Percentiles rank a stretch among this genome's conserved stretches.
Conservation (phyloP, 371 early-diverging fungal genomes). For the Lichtheimia ramosa region DNA sequence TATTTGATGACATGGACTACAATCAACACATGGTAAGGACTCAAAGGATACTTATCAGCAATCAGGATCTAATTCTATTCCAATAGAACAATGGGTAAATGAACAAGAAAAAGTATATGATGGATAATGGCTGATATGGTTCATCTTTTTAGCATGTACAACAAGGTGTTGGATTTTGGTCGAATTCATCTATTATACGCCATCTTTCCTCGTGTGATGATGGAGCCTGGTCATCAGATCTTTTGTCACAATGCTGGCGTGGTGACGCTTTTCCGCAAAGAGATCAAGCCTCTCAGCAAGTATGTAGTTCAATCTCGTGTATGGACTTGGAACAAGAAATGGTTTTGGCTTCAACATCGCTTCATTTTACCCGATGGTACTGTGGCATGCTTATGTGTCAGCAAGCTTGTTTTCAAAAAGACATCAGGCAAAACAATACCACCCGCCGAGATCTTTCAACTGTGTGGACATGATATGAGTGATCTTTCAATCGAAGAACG, state of each 20-base stretch:
- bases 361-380: conserved; percentile 18
- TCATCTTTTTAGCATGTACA: conserved; percentile 39
- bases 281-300: conserved; percentile 50
- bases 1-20: conserved; percentile 43
- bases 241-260: conserved; percentile 39
- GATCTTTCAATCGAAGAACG: conserved; percentile 24
- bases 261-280: conserved; percentile 48
- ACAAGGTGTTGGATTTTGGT: conserved; percentile 56
- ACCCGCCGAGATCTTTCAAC: conserved; percentile 28
- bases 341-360: conserved; percentile 44
- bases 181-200: conserved; percentile 46
- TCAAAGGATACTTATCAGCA: background rate
- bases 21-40: conserved; percentile 42
- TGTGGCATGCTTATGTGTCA: conserved; percentile 30
- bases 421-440: conserved; percentile 36
- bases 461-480: conserved; percentile 32
- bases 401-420: conserved; percentile 43
- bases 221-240: conserved; percentile 28
- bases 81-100: conserved; percentile 33
- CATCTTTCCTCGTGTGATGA: conserved; percentile 39
- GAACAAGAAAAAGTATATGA: background rate
- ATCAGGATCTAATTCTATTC: background rate
- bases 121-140: background rate
- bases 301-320: conserved; percentile 53
- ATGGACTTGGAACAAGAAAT: conserved; percentile 60